Percentiles rank a stretch among this genome's conserved stretches.
phyloP scores from a whole-genome alignment of 805 yeast genomes.

The Myxozyma neotropica region DNA sequence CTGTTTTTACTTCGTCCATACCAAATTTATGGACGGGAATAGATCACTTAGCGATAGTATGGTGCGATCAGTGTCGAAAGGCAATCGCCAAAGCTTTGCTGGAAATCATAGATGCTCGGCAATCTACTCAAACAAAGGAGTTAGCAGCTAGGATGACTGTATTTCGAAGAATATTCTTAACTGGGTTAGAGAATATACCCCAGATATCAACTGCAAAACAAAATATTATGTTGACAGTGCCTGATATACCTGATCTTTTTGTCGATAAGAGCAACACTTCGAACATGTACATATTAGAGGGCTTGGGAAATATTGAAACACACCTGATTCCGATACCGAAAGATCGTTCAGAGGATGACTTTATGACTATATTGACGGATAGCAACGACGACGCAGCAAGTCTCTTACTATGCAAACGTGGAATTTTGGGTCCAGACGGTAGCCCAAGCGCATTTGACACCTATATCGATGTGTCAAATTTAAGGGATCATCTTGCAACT shows the following conservation, averaged over 20 bases:
- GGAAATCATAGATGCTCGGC: slow-evolving; percentile 56
- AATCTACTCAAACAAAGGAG: slow-evolving; percentile 52
- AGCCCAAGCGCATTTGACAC: no score
- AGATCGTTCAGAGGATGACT: slow-evolving; percentile 16
- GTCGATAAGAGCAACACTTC: not conserved
- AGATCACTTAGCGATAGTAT: slow-evolving; percentile 92
- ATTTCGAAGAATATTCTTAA: slow-evolving; percentile 50
- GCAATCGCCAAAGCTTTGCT: slow-evolving; percentile 61
- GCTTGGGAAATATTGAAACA: not conserved
- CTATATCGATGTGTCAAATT: not conserved
- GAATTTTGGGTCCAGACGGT: no score
- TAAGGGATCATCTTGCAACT: not conserved
- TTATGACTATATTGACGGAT: slow-evolving; percentile 37
- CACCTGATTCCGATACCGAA: slow-evolving; percentile 36
- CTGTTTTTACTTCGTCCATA: slow-evolving; percentile 80
- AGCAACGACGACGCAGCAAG: slow-evolving; percentile 10
- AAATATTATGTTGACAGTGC: no score
- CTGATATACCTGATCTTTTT: not conserved
- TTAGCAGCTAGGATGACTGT: slow-evolving; percentile 60
- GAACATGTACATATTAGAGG: no score
- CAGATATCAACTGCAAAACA: not conserved
- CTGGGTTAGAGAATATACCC: slow-evolving; percentile 36
- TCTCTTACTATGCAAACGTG: not conserved
- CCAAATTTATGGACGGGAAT: slow-evolving; percentile 92
- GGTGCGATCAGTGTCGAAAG: slow-evolving; percentile 88